Conservation (phyloP, 1,139 yeast genomes). For the Hemisphaericaspora xylanilytica region DNA sequence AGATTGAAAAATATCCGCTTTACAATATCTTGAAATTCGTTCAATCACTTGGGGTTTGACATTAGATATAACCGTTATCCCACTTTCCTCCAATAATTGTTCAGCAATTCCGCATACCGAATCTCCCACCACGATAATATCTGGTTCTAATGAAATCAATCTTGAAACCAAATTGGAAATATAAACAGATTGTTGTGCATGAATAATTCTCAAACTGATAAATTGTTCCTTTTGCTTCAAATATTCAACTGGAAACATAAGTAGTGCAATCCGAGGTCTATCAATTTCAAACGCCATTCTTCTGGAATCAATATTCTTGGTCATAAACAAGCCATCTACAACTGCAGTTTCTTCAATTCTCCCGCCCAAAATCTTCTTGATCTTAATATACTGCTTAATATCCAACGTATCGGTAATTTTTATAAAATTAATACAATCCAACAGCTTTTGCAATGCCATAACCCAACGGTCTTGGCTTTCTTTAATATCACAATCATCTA, state of each 20-base stretch:
- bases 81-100: conserved; percentile 65
- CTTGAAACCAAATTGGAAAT: conserved; percentile 79
- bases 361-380: conserved; percentile 83
- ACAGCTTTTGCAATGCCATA: conserved; percentile 22
- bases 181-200: conserved; percentile 87
- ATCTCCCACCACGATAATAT: conserved; percentile 75
- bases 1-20: conserved; percentile 68
- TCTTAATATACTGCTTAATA: conserved; percentile 80
- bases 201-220: conserved; percentile 76
- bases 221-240: conserved; percentile 69
- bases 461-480: conserved; percentile 46
- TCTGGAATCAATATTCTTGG: conserved; percentile 81
- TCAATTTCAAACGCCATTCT: conserved; percentile 64
- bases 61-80: conserved; percentile 74
- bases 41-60: conserved; percentile 82
- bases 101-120: conserved; percentile 83
- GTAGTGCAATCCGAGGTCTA: conserved; percentile 73
- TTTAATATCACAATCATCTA: conserved; percentile 52
- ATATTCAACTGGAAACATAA: conserved; percentile 90
- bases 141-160: conserved; percentile 74
- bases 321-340: conserved; percentile 79
- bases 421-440: conserved; percentile 27
- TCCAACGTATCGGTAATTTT: conserved; percentile 71
- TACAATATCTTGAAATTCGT: conserved; percentile 74
- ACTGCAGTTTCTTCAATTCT: conserved; percentile 55